Evolutionary conservation across 371 early-diverging fungal genomes (phyloP), one percentile per base, ranked within the genome.

Genomic region (Mortierella sp.): DNA sequence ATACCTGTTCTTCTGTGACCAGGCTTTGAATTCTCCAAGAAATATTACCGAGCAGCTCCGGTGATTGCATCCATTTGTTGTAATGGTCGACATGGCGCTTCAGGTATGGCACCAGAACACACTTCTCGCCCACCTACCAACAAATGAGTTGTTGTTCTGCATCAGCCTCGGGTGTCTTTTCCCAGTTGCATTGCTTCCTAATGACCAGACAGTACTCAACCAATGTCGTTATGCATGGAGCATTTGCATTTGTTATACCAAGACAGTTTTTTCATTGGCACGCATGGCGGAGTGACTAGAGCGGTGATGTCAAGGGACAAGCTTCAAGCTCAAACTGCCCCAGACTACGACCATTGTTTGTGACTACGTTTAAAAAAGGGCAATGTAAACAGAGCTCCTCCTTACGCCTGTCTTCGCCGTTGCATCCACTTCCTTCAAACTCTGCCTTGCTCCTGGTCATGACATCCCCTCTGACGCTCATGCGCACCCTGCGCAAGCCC

Each of bases 61-160:
- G 93, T 6, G 91, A 91, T 70, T 94, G 86, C 97, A 97, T 97
- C 97, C 97, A 97, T 51, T 89, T 89, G 80, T 97, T 95, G 78
- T 97, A 97, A 56, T 72, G 84, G 6, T 83, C 84, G 1, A 97
- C 97, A 86, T 97, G 97, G 48, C 91, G 90, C 27, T 80, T 78
- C 50, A 84, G 85, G 79, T 97, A 97, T 1, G 97, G 97, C 11
- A 95, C 95, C 4, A 97, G 84, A 14, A 92, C 79, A 14, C 87
- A 88, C 56, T 81, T 86, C 17, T 83, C 57, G 7, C 91, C 92
- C 26, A 88, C 80, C 93, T 93, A 78, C 28, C 47, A 17, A 70
- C 53, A 46, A n/a, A n/a, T n/a, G n/a, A n/a, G n/a, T n/a, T n/a
- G n/a, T n/a, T n/a, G n/a, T n/a, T n/a, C n/a, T n/a, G n/a, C n/a